Evolutionary conservation across 495 filamentous ascomycete genomes (phyloP), one percentile per base, ranked within the genome.

Genomic region (Xylaria cubensis): DNA sequence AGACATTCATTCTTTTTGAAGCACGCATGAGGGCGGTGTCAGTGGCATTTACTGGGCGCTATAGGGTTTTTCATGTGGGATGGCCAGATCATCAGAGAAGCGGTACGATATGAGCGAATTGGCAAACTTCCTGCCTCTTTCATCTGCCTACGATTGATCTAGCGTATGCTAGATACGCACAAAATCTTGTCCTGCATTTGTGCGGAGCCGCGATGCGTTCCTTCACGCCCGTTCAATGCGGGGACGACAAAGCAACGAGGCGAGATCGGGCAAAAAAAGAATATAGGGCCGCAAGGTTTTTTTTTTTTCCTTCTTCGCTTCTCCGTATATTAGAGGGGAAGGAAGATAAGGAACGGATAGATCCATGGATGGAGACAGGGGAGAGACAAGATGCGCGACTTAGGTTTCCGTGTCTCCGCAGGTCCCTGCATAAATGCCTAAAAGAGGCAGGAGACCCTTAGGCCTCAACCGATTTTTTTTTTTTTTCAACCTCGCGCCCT

Each of bases 381-480:
- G 58, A 34, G 32, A 3, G 1, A 41, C 3, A 48, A 51, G n/a
- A 51, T 51, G 48, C 48, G 21, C 48, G n/a, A 51, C 48, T 51
- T 51, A 51, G 36, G 12, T 44, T 42, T 63, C 24, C 19, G n/a
- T 39, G 6, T 19, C 19, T 26, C 61, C 34, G 39, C 61, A 63
- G 61, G 61, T 63, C 61, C 61, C 61, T 63, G 61, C 61, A 63
- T 26, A 21, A 64, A 42, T 64, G 21, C 62, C 62, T 10, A 17
- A 64, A 64, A 48, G 26, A 15, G 42, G 62, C 42, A 64, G 62
- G 62, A 48, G 48, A 21, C 24, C 39, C 42, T 64, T 64, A 6
- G 61, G 39, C 39, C 39, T 42, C 36, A 26, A 29, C 36, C 13
- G 5, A 39, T 13, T 15, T 26, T 56, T 56, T 32, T 56, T 32